These are phyloP conservation scores for Rhododendron molle DNA, from an alignment of 148 eudicot species.

Conservation along the genomic window DNA sequence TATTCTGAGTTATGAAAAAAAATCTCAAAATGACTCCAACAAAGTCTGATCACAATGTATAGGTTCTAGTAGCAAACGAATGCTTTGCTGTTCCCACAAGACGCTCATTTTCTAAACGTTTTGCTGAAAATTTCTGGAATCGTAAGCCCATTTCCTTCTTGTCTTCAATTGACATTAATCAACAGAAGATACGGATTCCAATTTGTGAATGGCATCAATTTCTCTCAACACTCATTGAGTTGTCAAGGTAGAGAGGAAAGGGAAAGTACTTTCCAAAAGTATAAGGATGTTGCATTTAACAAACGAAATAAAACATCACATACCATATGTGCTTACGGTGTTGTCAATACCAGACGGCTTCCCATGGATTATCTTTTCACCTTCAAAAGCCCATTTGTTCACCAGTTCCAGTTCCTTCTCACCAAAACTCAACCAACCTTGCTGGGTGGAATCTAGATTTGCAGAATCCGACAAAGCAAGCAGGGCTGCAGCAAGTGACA, in stretches of 20 bases:
- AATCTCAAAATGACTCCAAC: neutral
- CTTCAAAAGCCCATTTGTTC: constrained; percentile 95
- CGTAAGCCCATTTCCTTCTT: neutral
- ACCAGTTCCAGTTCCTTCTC: constrained; percentile 67
- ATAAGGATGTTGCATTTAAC: neutral
- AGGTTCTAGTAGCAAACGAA: neutral
- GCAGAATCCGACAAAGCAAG: constrained; percentile 57
- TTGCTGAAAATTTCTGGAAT: neutral
- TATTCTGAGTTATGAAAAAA: neutral
- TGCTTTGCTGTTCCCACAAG: neutral
- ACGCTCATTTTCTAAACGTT: neutral
- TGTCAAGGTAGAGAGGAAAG: neutral
- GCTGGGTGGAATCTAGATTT: constrained; percentile 43
- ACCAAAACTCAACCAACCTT: constrained; percentile 61
- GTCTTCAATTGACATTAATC: neutral
- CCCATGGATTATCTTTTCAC: constrained; percentile 93
- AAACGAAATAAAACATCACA: constrained; percentile 9
- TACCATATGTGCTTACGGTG: constrained; percentile 95
- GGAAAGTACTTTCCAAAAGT: neutral
- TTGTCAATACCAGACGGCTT: constrained; percentile 97
- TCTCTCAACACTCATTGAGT: neutral
- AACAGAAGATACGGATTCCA: neutral
- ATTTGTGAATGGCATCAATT: neutral
- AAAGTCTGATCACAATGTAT: neutral
- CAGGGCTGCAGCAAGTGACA: constrained; percentile 72